Conservation (phyloP, 2,329 filamentous ascomycete genomes). For the Aspergillus fumigatiaffinis region DNA sequence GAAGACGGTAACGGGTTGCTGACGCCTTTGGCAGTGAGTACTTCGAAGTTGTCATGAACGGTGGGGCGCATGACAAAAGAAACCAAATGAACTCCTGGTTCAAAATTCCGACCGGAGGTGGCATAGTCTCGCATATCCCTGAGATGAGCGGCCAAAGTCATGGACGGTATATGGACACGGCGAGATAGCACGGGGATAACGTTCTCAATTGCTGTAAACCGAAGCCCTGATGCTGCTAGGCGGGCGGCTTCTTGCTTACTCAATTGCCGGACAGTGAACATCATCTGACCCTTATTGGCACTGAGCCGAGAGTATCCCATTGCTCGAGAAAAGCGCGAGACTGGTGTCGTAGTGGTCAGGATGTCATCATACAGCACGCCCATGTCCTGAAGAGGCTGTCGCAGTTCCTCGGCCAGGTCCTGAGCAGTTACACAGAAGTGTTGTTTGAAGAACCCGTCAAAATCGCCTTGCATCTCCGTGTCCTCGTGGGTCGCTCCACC, state of each 20-base stretch:
- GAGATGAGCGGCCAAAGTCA: slow-evolving; percentile 60
- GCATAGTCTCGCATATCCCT: slow-evolving; percentile 60
- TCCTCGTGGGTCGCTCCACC: slow-evolving; percentile 27
- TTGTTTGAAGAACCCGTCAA: slow-evolving; percentile 74
- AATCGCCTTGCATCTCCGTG: slow-evolving; percentile 62
- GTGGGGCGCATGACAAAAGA: slow-evolving; percentile 44
- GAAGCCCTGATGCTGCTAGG: slow-evolving; percentile 68
- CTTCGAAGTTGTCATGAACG: slow-evolving; percentile 58
- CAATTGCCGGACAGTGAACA: slow-evolving; percentile 71
- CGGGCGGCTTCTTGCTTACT: slow-evolving; percentile 56
- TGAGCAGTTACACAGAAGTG: slow-evolving; percentile 77
- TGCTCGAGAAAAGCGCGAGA: slow-evolving; percentile 25
- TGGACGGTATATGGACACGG: slow-evolving; percentile 68
- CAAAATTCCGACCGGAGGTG: slow-evolving; percentile 24
- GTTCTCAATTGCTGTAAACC: slow-evolving; percentile 69
- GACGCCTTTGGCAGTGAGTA: slow-evolving; percentile 55
- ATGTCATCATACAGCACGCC: slow-evolving; percentile 75
- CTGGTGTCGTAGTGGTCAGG: slow-evolving; percentile 56
- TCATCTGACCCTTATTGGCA: slow-evolving; percentile 67
- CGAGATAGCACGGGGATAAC: slow-evolving; percentile 65
- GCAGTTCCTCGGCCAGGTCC: slow-evolving; percentile 65
- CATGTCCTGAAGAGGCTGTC: slow-evolving; percentile 58
- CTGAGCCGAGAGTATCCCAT: slow-evolving; percentile 25
- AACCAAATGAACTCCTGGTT: slow-evolving; percentile 39
- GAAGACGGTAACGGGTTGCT: slow-evolving; percentile 60